Evolutionary conservation across 2,329 filamentous ascomycete genomes (phyloP).

Genomic region (Boeremia exigua): DNA sequence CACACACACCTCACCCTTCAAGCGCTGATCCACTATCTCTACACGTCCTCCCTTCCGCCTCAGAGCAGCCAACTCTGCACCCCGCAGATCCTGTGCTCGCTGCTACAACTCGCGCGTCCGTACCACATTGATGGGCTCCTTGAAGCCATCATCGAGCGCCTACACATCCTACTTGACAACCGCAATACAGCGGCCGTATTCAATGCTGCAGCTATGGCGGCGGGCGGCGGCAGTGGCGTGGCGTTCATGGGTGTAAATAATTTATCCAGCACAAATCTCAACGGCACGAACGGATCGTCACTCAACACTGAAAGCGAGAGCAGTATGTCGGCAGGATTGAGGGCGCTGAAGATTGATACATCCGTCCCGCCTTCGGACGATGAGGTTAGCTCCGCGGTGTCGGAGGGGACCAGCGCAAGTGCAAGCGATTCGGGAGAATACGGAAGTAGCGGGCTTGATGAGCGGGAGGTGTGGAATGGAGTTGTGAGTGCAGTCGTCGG

Average conservation of each 20-base stretch:
- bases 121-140: constrained; percentile 92
- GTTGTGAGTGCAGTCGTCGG: constrained; percentile 91
- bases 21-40: constrained; percentile 89
- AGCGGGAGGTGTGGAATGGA: constrained; percentile 76
- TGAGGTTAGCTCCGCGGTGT: constrained; percentile 44
- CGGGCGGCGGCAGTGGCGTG: constrained; percentile 86
- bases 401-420: constrained; percentile 38
- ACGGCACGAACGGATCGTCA: constrained; percentile 36
- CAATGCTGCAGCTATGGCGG: constrained; percentile 97
- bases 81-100: constrained; percentile 92
- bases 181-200: constrained; percentile 96
- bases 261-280: constrained; percentile 23
- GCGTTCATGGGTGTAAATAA: constrained; percentile 59
- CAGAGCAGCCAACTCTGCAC: constrained; percentile 81
- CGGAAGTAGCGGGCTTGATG: constrained; percentile 43
- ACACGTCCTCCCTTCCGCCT: constrained; percentile 86
- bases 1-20: constrained; percentile 91
- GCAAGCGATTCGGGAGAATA: constrained; percentile 44
- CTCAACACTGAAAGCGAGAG: constrained; percentile 27
- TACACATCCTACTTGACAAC: constrained; percentile 88
- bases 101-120: constrained; percentile 89
- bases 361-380: constrained; percentile 49
- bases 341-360: constrained; percentile 58
- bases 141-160: constrained; percentile 88
- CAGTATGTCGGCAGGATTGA: constrained; percentile 43